Conservation (phyloP, 2,329 filamentous ascomycete genomes). For the Dothideomycetes sp. region DNA sequence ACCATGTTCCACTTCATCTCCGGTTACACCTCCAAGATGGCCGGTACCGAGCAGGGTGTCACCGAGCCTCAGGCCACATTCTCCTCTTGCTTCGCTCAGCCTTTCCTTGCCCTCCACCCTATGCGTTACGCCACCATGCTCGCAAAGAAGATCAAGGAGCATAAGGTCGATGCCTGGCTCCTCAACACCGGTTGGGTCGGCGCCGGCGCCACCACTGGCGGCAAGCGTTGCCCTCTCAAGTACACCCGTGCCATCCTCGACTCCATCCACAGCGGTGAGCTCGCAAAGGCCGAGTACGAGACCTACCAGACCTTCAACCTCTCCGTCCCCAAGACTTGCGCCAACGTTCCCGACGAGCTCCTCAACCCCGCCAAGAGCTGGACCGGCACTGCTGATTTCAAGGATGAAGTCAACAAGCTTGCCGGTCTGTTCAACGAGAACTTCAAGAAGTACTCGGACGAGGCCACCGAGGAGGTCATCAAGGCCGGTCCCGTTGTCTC, state of each 20-base stretch:
- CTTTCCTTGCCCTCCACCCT: constrained; percentile 95
- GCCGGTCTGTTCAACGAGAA: constrained; percentile 87
- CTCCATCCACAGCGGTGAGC: constrained; percentile 93
- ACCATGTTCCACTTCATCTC: constrained; percentile 99
- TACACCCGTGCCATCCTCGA: constrained; percentile 98
- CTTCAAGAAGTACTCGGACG: constrained; percentile 86
- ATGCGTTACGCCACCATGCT: constrained; percentile 99
- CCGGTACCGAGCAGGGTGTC: constrained; percentile 92
- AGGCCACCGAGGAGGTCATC: constrained; percentile 49
- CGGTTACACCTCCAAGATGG: constrained; percentile 99
- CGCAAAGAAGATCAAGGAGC: constrained; percentile 90
- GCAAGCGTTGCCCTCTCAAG: constrained; percentile 93
- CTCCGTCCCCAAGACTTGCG: constrained; percentile 84
- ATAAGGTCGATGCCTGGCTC: constrained; percentile 95
- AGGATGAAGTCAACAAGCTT: constrained; percentile 80
- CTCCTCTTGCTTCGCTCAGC: constrained; percentile 98
- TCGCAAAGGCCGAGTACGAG: constrained; percentile 88
- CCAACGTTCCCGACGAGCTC: constrained; percentile 79
- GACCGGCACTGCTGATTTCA: constrained; percentile 77
- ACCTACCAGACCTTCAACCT: constrained; percentile 96
- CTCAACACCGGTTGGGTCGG: constrained; percentile 98
- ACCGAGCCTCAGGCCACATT: constrained; percentile 97
- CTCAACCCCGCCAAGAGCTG: constrained; percentile 92
- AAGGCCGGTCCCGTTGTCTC: constrained; percentile 32
- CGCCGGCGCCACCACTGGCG: constrained; percentile 79